phyloP scores from a whole-genome alignment of 2,329 filamentous ascomycete species.

The Scytalidium sp. region DNA sequence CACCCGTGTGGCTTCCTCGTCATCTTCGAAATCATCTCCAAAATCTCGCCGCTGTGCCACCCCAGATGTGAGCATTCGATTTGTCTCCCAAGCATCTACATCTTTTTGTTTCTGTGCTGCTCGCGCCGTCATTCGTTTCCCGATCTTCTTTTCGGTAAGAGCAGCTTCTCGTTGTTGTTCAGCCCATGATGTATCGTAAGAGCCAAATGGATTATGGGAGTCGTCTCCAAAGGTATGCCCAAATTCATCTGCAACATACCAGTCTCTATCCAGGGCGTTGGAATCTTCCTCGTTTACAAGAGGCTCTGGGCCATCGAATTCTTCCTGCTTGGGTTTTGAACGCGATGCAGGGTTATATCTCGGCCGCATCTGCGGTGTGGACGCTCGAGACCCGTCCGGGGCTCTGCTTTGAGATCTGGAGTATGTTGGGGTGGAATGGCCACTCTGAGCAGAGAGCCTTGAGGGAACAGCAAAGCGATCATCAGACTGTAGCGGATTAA shows the following conservation, averaged over 20 bases:
- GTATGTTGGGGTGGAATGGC: constrained; percentile 29
- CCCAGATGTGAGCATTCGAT: constrained; percentile 94
- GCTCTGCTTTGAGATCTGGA: constrained; percentile 34
- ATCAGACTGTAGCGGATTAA: constrained; percentile 48
- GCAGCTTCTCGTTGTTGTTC: constrained; percentile 69
- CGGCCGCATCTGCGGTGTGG: constrained; percentile 28
- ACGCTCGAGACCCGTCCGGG: constrained; percentile 21
- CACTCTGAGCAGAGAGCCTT: constrained; percentile 19
- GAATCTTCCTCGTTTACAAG: constrained; percentile 65
- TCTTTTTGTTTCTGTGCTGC: constrained; percentile 87
- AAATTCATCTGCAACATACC: constrained; percentile 86
- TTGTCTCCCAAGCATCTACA: constrained; percentile 97
- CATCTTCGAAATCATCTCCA: constrained; percentile 79
- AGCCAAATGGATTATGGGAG: constrained; percentile 86
- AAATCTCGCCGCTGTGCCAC: constrained; percentile 87
- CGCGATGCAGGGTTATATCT: constrained; percentile 29
- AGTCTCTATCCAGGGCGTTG: constrained; percentile 80
- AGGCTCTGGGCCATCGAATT: constrained; percentile 62
- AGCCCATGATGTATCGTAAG: constrained; percentile 69
- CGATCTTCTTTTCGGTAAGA: constrained; percentile 76
- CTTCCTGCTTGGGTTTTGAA: constrained; percentile 46
- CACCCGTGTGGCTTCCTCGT: constrained; percentile 84
- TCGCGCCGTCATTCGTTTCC: constrained; percentile 67
- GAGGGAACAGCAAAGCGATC: constrained; percentile 49
- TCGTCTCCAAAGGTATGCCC: constrained; percentile 87